These are phyloP conservation scores for Cytospora piceicola DNA, from an alignment of 2,329 filamentous ascomycete genomes.

Conservation along the genomic window DNA sequence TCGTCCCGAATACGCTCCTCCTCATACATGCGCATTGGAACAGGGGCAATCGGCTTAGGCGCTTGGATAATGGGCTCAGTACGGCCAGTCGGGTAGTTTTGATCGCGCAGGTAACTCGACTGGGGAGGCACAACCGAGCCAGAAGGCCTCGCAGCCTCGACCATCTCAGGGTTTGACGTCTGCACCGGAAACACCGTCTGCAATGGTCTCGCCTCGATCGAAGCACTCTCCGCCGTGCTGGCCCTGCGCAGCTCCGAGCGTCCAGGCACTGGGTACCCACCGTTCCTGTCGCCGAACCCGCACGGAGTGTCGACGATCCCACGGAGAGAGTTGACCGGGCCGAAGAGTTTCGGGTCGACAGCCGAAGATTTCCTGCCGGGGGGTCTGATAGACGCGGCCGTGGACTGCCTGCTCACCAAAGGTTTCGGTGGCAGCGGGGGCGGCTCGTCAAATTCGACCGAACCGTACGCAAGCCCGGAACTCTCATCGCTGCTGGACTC, in stretches of 20 bases:
- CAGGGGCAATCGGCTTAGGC: conserved; percentile 76
- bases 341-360: conserved; percentile 63
- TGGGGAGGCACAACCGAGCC: conserved; percentile 48
- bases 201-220: conserved; percentile 48
- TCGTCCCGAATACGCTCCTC: conserved; percentile 48
- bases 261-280: conserved; percentile 34
- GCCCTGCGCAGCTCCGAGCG: conserved; percentile 32
- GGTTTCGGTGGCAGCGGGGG: conserved; percentile 42
- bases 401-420: conserved; percentile 14
- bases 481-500: conserved; percentile 49
- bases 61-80: conserved; percentile 76
- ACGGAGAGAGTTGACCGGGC: conserved; percentile 63
- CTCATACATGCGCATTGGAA: conserved; percentile 71
- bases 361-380: conserved; percentile 50
- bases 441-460: conserved; percentile 28
- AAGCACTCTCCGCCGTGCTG: conserved; percentile 42
- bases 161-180: conserved; percentile 65
- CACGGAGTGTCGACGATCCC: conserved; percentile 60
- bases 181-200: conserved; percentile 70
- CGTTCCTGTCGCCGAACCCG: conserved; percentile 52
- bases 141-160: conserved; percentile 57
- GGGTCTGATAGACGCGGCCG: conserved; percentile 28
- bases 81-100: conserved; percentile 41
- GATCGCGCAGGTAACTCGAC: conserved; percentile 38
- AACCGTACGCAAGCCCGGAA: conserved; percentile 50